Evolutionary conservation across 176 grass and related monocot species (phyloP).

Genomic region (Aegilops bicornis): DNA sequence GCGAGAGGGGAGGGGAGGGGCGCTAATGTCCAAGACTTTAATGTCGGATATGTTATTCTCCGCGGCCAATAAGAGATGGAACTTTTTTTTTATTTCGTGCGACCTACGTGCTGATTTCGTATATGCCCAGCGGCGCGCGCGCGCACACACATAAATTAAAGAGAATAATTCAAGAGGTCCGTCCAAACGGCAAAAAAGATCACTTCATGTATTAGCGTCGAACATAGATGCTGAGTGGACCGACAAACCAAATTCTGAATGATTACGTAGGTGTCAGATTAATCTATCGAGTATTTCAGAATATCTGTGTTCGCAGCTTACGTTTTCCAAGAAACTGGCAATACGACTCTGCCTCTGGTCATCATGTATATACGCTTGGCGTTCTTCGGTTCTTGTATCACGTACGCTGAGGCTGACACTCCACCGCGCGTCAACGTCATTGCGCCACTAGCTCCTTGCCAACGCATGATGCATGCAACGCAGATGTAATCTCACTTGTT

Average conservation of each 20-base stretch:
- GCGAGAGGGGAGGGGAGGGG: too few species aligned
- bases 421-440: background rate
- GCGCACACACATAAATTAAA: background rate
- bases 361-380: background rate
- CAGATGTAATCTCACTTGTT: background rate
- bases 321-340: background rate
- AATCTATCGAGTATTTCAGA: background rate
- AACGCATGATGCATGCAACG: background rate
- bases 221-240: background rate
- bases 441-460: constrained; percentile 7
- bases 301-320: background rate
- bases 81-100: too few species aligned
- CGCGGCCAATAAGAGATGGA: background rate
- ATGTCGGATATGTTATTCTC: background rate
- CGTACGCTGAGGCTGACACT: background rate
- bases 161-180: background rate
- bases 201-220: background rate
- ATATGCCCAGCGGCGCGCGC: background rate
- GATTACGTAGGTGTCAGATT: background rate
- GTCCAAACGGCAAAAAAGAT: background rate
- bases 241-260: constrained; percentile 12
- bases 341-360: background rate
- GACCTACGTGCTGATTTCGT: background rate
- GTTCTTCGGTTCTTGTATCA: background rate
- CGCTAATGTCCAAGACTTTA: too few species aligned